phyloP scores from a whole-genome alignment of 257 asterid genomes.

The Leptodermis oblonga region DNA sequence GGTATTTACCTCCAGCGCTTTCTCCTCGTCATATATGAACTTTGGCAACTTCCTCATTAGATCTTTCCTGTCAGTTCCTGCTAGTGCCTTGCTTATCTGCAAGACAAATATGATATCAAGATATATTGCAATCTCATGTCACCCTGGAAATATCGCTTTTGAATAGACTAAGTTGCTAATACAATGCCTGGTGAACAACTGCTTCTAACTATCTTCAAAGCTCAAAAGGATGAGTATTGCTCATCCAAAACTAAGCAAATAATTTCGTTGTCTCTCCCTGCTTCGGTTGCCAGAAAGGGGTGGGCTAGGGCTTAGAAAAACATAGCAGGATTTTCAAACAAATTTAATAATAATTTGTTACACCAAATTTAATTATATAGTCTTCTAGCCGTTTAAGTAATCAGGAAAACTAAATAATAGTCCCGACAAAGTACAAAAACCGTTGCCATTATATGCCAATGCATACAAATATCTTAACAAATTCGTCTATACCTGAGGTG shows the following conservation, averaged over 20 bases:
- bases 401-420: not conserved
- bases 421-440: not conserved
- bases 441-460: not conserved
- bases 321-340: not conserved
- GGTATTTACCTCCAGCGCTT: slow-evolving; percentile 39
- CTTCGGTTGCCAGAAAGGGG: too few species aligned
- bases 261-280: not conserved
- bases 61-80: slow-evolving; percentile 38
- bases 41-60: slow-evolving; percentile 44
- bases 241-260: not conserved
- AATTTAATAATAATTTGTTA: not conserved
- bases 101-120: not conserved
- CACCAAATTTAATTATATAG: too few species aligned
- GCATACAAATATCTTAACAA: not conserved
- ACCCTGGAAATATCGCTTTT: not conserved
- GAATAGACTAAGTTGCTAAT: not conserved
- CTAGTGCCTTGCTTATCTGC: slow-evolving; percentile 42
- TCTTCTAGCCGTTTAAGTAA: not conserved
- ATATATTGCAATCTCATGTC: not conserved
- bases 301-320: too few species aligned
- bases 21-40: slow-evolving; percentile 46
- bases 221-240: not conserved
- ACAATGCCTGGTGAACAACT: too few species aligned
- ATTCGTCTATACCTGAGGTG: slow-evolving; percentile 33
- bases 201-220: not conserved